Conservation (phyloP, 768 basidiomycete species). For the Clavulina sp. region DNA sequence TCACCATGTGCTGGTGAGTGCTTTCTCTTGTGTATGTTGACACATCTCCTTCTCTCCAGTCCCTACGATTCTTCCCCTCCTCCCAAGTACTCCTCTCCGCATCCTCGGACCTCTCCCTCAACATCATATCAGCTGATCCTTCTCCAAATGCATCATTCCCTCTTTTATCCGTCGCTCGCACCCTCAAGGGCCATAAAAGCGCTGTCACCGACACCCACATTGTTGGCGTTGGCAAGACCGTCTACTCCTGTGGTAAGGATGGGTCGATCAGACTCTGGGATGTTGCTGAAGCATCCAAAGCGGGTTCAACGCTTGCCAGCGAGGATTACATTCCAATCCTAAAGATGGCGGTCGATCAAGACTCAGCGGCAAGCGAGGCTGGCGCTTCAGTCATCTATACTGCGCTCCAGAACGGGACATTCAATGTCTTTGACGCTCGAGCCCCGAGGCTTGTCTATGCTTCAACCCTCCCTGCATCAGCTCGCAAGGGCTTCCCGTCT, state of each 20-base stretch:
- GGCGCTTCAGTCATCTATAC: conserved; percentile 30
- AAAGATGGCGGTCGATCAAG: conserved; percentile 22
- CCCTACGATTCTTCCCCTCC: conserved; percentile 50
- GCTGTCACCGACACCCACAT: conserved; percentile 47
- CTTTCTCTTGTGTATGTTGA: too few species aligned
- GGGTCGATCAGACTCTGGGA: conserved; percentile 59
- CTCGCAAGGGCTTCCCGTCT: conserved; percentile 24
- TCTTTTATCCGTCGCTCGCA: conserved; percentile 34
- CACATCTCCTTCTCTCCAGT: too few species aligned
- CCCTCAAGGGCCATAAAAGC: conserved; percentile 46
- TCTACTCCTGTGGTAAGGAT: conserved; percentile 52
- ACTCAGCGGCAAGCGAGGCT: conserved; percentile 16
- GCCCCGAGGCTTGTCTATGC: conserved; percentile 17
- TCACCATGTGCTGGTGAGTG: too few species aligned
- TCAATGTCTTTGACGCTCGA: conserved; percentile 39
- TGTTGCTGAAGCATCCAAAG: conserved; percentile 34
- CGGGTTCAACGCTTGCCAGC: conserved; percentile 26
- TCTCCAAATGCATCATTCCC: conserved; percentile 14
- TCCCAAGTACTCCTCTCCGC: conserved; percentile 53
- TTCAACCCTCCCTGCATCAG: conserved; percentile 15
- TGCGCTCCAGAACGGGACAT: conserved; percentile 38
- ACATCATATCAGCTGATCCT: conserved; percentile 39
- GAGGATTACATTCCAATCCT: conserved; percentile 26
- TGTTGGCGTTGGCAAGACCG: conserved; percentile 43
- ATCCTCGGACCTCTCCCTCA: conserved; percentile 47